Evolutionary conservation across 108 stramenopile genomes (phyloP).

Genomic region (Skeletonema menzelii): DNA sequence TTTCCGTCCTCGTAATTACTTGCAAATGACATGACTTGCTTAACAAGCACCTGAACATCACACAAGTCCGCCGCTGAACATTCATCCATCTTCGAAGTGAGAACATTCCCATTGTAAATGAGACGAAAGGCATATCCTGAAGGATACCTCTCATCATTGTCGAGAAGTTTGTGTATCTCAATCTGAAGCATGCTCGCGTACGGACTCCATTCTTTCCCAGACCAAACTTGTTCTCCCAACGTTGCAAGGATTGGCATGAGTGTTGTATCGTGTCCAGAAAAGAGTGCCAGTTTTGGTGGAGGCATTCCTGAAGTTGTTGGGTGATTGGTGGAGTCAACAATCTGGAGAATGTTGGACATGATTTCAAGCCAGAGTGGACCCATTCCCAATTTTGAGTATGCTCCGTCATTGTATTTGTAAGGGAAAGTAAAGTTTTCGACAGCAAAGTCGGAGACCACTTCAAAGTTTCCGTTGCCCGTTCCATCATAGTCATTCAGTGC

Average conservation of each 20-base stretch:
- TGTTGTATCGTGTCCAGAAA: conserved; percentile 88
- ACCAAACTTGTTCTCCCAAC: conserved; percentile 64
- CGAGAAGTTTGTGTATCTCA: conserved; percentile 56
- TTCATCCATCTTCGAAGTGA: conserved; percentile 59
- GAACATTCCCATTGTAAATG: conserved; percentile 73
- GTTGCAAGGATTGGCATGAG: conserved; percentile 82
- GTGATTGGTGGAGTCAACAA: conserved; percentile 27
- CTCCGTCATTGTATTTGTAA: conserved; percentile 52
- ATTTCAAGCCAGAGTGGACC: conserved; percentile 24
- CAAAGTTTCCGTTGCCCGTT: conserved; percentile 14
- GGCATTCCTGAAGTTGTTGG: conserved; percentile 5
- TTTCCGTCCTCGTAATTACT: conserved; percentile 28
- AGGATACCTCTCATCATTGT: conserved; percentile 20
- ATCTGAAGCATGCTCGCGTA: conserved; percentile 83
- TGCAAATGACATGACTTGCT: conserved; percentile 52
- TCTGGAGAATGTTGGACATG: conserved; percentile 53
- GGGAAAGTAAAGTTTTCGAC: conserved; percentile 34
- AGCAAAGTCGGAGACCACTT: conserved; percentile 23
- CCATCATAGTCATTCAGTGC: conserved; percentile 63
- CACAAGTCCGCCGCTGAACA: conserved; percentile 64
- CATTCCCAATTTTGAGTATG: conserved; percentile 69
- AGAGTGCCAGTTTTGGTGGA: conserved; percentile 53
- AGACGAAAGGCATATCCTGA: conserved; percentile 72
- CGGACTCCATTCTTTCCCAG: conserved; percentile 69
- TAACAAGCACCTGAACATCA: conserved; percentile 48